These are phyloP conservation scores for Sugiyamaella americana DNA, from an alignment of 805 yeast species.

Conservation along the genomic window DNA sequence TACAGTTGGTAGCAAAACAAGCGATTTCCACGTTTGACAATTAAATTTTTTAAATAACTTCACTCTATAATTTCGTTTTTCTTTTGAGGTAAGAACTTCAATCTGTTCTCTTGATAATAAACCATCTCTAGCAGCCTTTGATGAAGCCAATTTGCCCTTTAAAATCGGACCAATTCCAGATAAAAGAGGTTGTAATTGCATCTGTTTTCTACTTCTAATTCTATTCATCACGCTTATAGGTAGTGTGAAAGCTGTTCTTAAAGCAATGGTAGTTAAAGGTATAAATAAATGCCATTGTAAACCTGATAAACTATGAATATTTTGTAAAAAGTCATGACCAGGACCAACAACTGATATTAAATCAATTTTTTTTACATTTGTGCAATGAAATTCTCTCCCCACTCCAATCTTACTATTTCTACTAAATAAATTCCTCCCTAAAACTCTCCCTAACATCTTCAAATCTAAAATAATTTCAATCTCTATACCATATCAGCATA, in stretches of 20 bases:
- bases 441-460: no score
- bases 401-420: no score
- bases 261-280: slow-evolving; percentile 61
- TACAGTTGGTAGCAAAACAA: slow-evolving; percentile 58
- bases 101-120: slow-evolving; percentile 73
- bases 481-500: no score
- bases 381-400: slow-evolving; percentile 9
- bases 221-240: slow-evolving; percentile 77
- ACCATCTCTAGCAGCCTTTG: slow-evolving; percentile 26
- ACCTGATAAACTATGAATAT: slow-evolving; percentile 33
- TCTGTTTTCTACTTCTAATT: slow-evolving; percentile 61
- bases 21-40: slow-evolving; percentile 77
- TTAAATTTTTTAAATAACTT: slow-evolving; percentile 56
- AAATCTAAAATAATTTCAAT: no score
- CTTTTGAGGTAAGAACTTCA: slow-evolving; percentile 65
- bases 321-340: slow-evolving; percentile 21
- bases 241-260: slow-evolving; percentile 62
- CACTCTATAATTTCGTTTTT: slow-evolving; percentile 69
- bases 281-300: slow-evolving; percentile 81
- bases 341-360: slow-evolving; percentile 16
- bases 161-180: slow-evolving; percentile 72
- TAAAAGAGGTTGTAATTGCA: slow-evolving; percentile 61
- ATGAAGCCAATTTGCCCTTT: slow-evolving; percentile 44
- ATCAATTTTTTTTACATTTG: slow-evolving; percentile 8
- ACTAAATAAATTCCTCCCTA: no score